Conservation (phyloP, 345 rosid species). For the Luvunga scandens region DNA sequence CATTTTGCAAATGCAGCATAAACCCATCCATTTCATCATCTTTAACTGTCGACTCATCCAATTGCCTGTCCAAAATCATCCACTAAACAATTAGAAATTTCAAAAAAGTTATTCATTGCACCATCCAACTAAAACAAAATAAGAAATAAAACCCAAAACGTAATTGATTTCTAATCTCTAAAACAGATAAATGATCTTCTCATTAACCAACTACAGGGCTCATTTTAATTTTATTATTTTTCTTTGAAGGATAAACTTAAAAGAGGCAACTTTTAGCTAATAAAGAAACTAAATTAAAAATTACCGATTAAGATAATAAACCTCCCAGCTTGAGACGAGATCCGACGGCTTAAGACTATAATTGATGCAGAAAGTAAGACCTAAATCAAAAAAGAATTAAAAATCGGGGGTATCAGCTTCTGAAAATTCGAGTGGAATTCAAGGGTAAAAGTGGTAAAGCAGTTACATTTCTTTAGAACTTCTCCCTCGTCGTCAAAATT, state of each 20-base stretch:
- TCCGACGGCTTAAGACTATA: conserved; percentile 70
- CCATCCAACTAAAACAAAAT: not conserved
- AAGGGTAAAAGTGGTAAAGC: not conserved
- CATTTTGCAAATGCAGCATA: conserved; percentile 71
- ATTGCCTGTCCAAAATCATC: conserved; percentile 44
- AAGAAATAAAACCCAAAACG: not conserved
- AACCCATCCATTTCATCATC: conserved; percentile 87
- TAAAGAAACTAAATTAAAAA: not conserved
- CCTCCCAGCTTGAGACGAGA: conserved; percentile 90
- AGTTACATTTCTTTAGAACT: conserved; percentile 64
- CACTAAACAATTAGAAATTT: not conserved
- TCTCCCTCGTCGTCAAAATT: conserved; percentile 55
- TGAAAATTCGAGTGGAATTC: conserved; percentile 5
- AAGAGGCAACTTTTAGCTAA: not conserved
- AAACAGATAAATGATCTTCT: too few species aligned
- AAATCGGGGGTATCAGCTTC: not conserved
- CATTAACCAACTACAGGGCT: too few species aligned
- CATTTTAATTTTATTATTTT: too few species aligned
- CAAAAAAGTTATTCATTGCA: not conserved
- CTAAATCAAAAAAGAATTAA: conserved; percentile 26
- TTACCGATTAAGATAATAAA: conserved; percentile 85
- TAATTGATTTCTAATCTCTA: not conserved
- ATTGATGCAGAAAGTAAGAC: conserved; percentile 74
- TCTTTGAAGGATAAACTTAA: not conserved
- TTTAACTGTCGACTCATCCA: conserved; percentile 51